phyloP scores from a whole-genome alignment of 768 basidiomycete genomes.

The Cantharellus anzutake region DNA sequence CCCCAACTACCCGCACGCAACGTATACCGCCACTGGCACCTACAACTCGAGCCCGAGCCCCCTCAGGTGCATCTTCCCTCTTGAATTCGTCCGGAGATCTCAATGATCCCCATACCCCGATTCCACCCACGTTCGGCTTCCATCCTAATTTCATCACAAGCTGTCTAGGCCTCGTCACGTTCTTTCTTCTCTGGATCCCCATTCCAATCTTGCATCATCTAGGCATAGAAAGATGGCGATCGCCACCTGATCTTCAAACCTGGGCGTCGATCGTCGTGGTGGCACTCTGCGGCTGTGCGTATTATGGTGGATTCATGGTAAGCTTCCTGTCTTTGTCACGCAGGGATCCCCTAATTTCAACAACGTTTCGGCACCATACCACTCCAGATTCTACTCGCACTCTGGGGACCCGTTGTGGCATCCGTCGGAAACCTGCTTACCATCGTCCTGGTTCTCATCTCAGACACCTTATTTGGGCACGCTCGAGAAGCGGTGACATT shows the following conservation, averaged over 20 bases:
- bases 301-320: constrained; percentile 80
- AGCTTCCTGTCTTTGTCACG: constrained; percentile 7
- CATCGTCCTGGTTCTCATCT: constrained; percentile 69
- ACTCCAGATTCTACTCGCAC: constrained; percentile 49
- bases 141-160: constrained; percentile 9
- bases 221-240: constrained; percentile 8
- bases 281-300: constrained; percentile 48
- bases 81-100: not conserved
- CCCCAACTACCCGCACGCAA: not conserved
- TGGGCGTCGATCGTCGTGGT: constrained; percentile 44
- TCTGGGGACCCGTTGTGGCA: constrained; percentile 76
- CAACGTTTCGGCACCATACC: not conserved
- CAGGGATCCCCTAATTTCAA: not conserved
- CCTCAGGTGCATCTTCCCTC: not conserved
- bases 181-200: constrained; percentile 7
- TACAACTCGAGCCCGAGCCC: not conserved
- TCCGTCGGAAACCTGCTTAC: constrained; percentile 90
- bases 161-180: constrained; percentile 5
- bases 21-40: not conserved
- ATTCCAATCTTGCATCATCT: constrained; percentile 1
- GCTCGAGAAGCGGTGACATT: constrained; percentile 40
- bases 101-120: not conserved
- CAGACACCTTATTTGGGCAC: constrained; percentile 56
- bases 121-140: constrained; percentile 5
- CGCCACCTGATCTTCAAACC: constrained; percentile 33